Base-by-base conservation (phyloP, 2,329 filamentous ascomycete species). In the Truncatella angustata region DNA sequence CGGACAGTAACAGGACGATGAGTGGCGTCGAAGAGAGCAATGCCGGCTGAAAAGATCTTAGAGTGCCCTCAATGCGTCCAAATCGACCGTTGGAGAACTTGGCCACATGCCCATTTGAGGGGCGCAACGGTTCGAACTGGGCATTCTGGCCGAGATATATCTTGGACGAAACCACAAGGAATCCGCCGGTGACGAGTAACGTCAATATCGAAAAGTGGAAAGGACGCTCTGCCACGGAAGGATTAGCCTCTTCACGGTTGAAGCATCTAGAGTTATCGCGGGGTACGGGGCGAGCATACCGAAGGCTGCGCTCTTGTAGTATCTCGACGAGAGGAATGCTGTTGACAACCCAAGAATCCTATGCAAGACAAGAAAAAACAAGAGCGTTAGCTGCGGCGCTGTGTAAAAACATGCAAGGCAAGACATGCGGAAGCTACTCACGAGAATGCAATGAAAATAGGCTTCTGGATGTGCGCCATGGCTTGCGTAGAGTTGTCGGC, bases 301-400 rank as follows among this genome's bases (percentile, higher is more conserved):
- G 54, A 70, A 71, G 16, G 68, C 66, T 36, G 68, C 66, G 54
- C 68, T 70, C 49, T 54, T 63, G 51, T 66, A 65, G 53, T 66
- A 71, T 52, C 69, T 60, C 12, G 59, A 63, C 20, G 64, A 66
- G 50, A 70, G 50, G 51, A 65, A 61, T 20, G 60, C 52, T 11
- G 51, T 57, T 48, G 58, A 60, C 11, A 59, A 21, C 32, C 54
- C 39, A 24, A 65, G 54, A 45, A 59, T 50, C 36, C 63, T 66
- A 28, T 24, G n/a, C 26, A 16, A 24, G 35, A 30, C 12, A 26
- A 3, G 52, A 57, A n/a, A n/a, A n/a, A n/a, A n/a, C n/a, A n/a
- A n/a, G n/a, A n/a, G n/a, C n/a, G n/a, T n/a, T n/a, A n/a, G n/a
- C n/a, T n/a, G n/a, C n/a, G n/a, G n/a, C n/a, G n/a, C n/a, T n/a